These are phyloP conservation scores for Fusarium bactridioides DNA, from an alignment of 2,329 filamentous ascomycete genomes.

Conservation along the genomic window DNA sequence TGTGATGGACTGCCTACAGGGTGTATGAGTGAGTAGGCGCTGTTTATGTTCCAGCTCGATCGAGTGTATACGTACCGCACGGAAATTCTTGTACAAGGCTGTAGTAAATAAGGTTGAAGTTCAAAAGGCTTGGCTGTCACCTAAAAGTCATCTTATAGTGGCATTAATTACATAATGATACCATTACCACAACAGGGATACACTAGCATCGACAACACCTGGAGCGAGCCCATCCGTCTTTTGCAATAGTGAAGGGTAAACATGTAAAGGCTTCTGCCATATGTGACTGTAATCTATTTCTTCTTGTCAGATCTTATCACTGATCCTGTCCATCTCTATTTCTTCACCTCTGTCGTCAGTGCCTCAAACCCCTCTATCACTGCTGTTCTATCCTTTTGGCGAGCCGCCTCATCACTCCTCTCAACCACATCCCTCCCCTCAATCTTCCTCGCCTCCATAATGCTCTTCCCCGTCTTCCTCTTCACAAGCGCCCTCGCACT, in stretches of 20 bases:
- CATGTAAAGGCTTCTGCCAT: background rate
- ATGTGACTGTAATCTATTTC: background rate
- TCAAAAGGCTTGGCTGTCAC: background rate
- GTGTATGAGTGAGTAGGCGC: accelerated
- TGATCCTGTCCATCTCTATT: background rate
- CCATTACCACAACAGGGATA: accelerated
- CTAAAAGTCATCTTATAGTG: background rate
- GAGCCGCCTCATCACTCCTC: accelerated
- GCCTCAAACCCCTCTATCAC: background rate
- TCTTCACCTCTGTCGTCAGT: accelerated
- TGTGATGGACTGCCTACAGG: background rate
- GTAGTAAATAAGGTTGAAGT: background rate
- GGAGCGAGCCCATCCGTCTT: accelerated
- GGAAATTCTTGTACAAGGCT: background rate
- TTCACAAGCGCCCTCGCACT: constrained; percentile 2
- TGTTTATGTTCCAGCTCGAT: accelerated
- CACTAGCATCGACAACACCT: accelerated
- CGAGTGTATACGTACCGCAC: accelerated
- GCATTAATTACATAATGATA: background rate
- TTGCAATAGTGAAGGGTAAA: accelerated
- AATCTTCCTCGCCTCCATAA: background rate
- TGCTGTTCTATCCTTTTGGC: accelerated
- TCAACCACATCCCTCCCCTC: background rate
- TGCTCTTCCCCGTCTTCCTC: background rate
- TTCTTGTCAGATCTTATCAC: background rate